Percentiles rank a stretch among this genome's conserved stretches.
Evolutionary conservation across 148 eudicot genomes (phyloP).

Genomic region (Arbutus unedo): DNA sequence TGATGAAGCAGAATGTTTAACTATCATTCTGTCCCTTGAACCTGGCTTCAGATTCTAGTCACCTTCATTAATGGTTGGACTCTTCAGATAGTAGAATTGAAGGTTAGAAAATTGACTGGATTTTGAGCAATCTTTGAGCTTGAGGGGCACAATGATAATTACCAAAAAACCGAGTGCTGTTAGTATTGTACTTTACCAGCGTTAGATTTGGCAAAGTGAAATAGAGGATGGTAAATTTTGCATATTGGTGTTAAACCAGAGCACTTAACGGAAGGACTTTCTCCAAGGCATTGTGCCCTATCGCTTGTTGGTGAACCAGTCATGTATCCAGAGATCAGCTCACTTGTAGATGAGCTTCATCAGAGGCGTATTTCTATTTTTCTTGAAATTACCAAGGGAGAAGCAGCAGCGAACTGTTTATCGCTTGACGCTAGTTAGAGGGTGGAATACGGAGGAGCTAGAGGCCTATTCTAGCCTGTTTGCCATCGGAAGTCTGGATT

Average conservation of each 20-base stretch:
- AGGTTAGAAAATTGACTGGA: not conserved
- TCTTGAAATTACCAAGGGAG: slow-evolving; percentile 84
- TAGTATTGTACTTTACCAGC: not conserved
- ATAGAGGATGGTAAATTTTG: slow-evolving; percentile 4
- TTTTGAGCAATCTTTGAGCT: not conserved
- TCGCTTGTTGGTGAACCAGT: slow-evolving; percentile 99
- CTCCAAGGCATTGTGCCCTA: slow-evolving; percentile 96
- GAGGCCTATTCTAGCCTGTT: slow-evolving; percentile 52
- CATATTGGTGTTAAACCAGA: slow-evolving; percentile 69
- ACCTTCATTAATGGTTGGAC: not conserved
- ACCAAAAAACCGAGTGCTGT: not conserved
- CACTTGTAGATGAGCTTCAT: slow-evolving; percentile 88
- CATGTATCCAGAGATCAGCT: slow-evolving; percentile 92
- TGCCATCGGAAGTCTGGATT: not conserved
- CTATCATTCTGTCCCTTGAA: not conserved
- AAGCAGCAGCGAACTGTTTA: slow-evolving; percentile 96
- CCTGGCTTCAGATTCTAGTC: not conserved
- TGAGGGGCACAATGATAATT: not conserved
- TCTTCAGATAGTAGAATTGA: not conserved
- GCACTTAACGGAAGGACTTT: slow-evolving; percentile 81
- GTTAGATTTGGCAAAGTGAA: slow-evolving; percentile 1
- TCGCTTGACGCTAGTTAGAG: slow-evolving; percentile 76
- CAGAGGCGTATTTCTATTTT: slow-evolving; percentile 86
- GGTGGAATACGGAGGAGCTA: slow-evolving; percentile 94
- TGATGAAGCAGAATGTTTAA: not conserved